phyloP scores from a whole-genome alignment of 371 early-diverging fungal genomes.

The Homolaphlyctis polyrhiza region DNA sequence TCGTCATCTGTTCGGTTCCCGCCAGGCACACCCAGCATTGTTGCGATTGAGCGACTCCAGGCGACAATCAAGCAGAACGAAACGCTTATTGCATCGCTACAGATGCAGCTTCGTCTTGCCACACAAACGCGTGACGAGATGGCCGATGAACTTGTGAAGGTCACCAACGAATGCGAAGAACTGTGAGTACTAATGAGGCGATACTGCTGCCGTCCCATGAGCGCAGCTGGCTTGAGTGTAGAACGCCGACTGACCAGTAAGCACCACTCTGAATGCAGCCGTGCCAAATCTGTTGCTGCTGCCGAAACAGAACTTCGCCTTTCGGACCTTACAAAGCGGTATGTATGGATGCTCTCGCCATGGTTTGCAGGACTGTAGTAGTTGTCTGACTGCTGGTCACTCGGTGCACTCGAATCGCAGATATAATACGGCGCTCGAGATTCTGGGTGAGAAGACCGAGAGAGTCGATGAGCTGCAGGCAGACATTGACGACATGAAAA shows the following conservation, averaged over 20 bases:
- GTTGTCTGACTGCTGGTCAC: neutral
- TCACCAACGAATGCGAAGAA: conserved; percentile 58
- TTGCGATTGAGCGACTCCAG: conserved; percentile 56
- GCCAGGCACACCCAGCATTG: conserved; percentile 13
- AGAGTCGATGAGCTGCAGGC: conserved; percentile 74
- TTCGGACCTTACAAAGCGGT: neutral
- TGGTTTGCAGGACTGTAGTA: neutral
- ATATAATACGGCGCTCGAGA: conserved; percentile 72
- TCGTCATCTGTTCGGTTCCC: neutral
- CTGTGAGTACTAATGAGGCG: conserved; percentile 33
- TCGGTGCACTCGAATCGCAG: conserved; percentile 35
- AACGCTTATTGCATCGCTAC: conserved; percentile 57
- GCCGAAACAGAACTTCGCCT: conserved; percentile 32
- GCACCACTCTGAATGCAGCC: too few relatives aligned
- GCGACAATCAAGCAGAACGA: conserved; percentile 3
- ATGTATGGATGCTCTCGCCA: neutral
- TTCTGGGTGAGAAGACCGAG: conserved; percentile 87
- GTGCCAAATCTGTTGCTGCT: conserved; percentile 16
- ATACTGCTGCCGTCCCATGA: too few relatives aligned
- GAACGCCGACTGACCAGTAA: too few relatives aligned
- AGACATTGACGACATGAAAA: conserved; percentile 78
- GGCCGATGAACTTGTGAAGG: conserved; percentile 63
- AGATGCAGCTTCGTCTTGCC: conserved; percentile 59
- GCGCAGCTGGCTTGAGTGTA: too few relatives aligned
- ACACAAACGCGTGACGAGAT: conserved; percentile 68